phyloP scores from a whole-genome alignment of 345 rosid genomes.

The Erysimum cheiranthoides region DNA sequence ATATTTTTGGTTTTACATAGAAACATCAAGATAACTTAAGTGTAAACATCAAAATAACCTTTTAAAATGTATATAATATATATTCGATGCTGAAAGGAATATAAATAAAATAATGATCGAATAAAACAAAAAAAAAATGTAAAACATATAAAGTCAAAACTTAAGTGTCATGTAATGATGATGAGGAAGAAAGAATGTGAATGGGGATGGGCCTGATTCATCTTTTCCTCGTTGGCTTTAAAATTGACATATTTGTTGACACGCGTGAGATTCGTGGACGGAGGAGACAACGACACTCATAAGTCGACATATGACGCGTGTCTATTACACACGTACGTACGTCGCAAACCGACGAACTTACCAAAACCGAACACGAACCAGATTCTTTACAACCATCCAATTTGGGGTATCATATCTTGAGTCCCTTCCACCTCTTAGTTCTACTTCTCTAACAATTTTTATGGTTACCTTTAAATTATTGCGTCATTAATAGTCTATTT shows the following conservation, averaged over 20 bases:
- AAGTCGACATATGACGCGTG: constrained; percentile 24
- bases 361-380: constrained; percentile 42
- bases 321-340: constrained; percentile 20
- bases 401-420: constrained; percentile 32
- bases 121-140: not conserved
- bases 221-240: constrained; percentile 39
- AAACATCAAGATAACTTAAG: too few species aligned
- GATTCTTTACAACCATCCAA: constrained; percentile 41
- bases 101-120: not conserved
- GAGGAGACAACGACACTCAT: constrained; percentile 38
- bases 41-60: too few species aligned
- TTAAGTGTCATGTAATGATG: constrained; percentile 43
- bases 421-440: constrained; percentile 4
- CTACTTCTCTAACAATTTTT: constrained; percentile 9
- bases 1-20: too few species aligned
- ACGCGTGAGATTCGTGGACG: constrained; percentile 48
- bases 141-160: constrained; percentile 35
- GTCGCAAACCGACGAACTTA: constrained; percentile 27
- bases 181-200: constrained; percentile 28
- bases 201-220: constrained; percentile 43
- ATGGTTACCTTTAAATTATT: constrained; percentile 24
- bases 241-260: constrained; percentile 29
- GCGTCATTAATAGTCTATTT: constrained; percentile 32
- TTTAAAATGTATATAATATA: not conserved
- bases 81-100: not conserved